Percentiles rank a stretch among this genome's conserved stretches.
phyloP scores from a whole-genome alignment of 805 yeast genomes.

The Candida michaelii region DNA sequence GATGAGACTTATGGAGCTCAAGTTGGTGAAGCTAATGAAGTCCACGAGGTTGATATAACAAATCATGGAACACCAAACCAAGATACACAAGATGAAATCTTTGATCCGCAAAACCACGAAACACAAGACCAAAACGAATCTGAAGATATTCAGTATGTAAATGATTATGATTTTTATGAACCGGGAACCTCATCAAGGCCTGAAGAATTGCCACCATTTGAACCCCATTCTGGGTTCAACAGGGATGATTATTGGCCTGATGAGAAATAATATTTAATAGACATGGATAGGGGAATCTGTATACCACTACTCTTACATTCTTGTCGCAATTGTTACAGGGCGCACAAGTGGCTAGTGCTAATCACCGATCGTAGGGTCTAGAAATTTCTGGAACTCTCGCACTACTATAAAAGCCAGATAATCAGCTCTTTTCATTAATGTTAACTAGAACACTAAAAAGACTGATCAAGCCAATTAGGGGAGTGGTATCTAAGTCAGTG shows the following conservation, averaged over 20 bases:
- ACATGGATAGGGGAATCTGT: too few species aligned
- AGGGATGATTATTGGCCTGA: slow-evolving; percentile 38
- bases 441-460: slow-evolving; percentile 3
- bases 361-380: slow-evolving; percentile 9
- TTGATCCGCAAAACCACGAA: too few species aligned
- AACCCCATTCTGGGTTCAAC: slow-evolving; percentile 45
- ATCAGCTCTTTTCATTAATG: slow-evolving; percentile 1
- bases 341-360: neutral
- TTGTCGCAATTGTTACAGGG: too few species aligned
- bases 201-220: slow-evolving; percentile 37
- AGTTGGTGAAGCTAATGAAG: too few species aligned
- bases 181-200: slow-evolving; percentile 16
- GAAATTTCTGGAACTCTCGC: slow-evolving; percentile 17
- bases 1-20: neutral
- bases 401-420: neutral
- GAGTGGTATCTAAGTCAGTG: too few species aligned
- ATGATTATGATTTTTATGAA: slow-evolving; percentile 23
- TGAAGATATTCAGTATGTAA: slow-evolving; percentile 26
- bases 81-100: too few species aligned
- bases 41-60: neutral
- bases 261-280: too few species aligned
- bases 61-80: too few species aligned
- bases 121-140: too few species aligned
- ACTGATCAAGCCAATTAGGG: neutral
- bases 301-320: too few species aligned